Evolutionary conservation across 2,329 filamentous ascomycete genomes (phyloP).

Genomic region (Paecilomyces sp.): DNA sequence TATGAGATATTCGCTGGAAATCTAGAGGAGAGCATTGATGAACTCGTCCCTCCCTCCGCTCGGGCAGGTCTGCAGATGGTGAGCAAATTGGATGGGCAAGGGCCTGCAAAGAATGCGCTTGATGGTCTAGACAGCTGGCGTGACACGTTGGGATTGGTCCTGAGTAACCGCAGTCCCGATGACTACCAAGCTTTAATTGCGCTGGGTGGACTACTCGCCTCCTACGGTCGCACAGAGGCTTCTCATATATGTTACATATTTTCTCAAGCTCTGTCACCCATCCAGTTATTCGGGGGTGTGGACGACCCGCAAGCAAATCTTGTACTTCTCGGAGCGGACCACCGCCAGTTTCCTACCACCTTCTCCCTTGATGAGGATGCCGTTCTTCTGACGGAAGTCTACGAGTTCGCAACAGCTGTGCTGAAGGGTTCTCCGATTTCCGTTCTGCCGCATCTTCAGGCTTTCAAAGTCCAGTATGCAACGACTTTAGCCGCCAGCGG

Average conservation of each 20-base stretch:
- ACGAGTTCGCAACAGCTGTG: conserved; percentile 80
- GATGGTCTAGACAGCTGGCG: conserved; percentile 90
- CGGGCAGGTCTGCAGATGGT: conserved; percentile 88
- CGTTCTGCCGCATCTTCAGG: conserved; percentile 71
- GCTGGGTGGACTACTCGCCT: conserved; percentile 71
- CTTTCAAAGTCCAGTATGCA: conserved; percentile 88
- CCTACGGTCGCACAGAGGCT: conserved; percentile 83
- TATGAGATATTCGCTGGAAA: conserved; percentile 95
- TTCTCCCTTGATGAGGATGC: conserved; percentile 76
- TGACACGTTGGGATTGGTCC: conserved; percentile 76
- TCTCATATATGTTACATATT: conserved; percentile 94
- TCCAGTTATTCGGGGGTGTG: conserved; percentile 68
- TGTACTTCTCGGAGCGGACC: conserved; percentile 79
- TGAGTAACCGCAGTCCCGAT: conserved; percentile 78
- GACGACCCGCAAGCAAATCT: conserved; percentile 75
- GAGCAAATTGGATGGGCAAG: conserved; percentile 58
- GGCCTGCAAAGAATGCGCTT: conserved; percentile 62
- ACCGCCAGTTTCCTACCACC: conserved; percentile 61
- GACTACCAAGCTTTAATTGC: conserved; percentile 72
- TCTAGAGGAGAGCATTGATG: conserved; percentile 87
- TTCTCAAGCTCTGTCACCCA: conserved; percentile 48
- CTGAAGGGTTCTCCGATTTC: conserved; percentile 50
- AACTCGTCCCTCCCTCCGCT: conserved; percentile 87
- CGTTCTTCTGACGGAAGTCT: conserved; percentile 90
- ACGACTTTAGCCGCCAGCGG: conserved; percentile 78